These are phyloP conservation scores for Didymella glomerata DNA, from an alignment of 2,329 filamentous ascomycete species.

Conservation along the genomic window DNA sequence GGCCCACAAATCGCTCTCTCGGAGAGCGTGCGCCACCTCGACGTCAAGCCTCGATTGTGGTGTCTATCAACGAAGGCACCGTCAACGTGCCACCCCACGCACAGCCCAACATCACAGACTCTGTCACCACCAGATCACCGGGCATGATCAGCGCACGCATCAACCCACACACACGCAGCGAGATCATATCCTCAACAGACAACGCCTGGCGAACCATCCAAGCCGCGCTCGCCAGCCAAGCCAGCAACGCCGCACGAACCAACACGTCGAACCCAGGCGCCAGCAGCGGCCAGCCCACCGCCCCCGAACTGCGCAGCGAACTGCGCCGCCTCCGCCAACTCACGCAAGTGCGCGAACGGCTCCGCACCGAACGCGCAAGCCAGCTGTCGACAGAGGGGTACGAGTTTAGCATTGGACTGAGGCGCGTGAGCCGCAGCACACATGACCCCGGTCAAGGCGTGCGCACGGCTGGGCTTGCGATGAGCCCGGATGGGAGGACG, in stretches of 20 bases:
- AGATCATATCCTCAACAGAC: conserved; percentile 45
- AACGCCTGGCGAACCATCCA: conserved; percentile 61
- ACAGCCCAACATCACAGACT: conserved; percentile 41
- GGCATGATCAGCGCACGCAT: conserved; percentile 45
- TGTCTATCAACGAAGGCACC: conserved; percentile 45
- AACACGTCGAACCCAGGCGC: conserved; percentile 18
- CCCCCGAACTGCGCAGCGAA: conserved; percentile 45
- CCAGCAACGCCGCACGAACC: conserved; percentile 23
- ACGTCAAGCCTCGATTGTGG: conserved; percentile 53
- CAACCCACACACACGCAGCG: conserved; percentile 43
- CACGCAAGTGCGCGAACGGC: conserved; percentile 49
- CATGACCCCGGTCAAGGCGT: conserved; percentile 51
- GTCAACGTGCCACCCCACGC: conserved; percentile 30
- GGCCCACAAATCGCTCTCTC: conserved; percentile 26
- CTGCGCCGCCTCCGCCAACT: conserved; percentile 49
- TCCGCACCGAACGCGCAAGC: conserved; percentile 45
- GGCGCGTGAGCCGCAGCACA: conserved; percentile 33
- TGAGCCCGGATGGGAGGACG: conserved; percentile 58
- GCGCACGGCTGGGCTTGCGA: conserved; percentile 58
- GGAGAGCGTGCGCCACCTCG: conserved; percentile 43
- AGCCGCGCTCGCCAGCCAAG: conserved; percentile 54
- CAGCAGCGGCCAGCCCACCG: conserved; percentile 26
- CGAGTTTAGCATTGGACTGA: conserved; percentile 37
- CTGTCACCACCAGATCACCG: conserved; percentile 42
- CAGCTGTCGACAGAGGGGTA: conserved; percentile 37